Base-by-base conservation (phyloP, 208 protist species). In the Leishmania gerbilli region DNA sequence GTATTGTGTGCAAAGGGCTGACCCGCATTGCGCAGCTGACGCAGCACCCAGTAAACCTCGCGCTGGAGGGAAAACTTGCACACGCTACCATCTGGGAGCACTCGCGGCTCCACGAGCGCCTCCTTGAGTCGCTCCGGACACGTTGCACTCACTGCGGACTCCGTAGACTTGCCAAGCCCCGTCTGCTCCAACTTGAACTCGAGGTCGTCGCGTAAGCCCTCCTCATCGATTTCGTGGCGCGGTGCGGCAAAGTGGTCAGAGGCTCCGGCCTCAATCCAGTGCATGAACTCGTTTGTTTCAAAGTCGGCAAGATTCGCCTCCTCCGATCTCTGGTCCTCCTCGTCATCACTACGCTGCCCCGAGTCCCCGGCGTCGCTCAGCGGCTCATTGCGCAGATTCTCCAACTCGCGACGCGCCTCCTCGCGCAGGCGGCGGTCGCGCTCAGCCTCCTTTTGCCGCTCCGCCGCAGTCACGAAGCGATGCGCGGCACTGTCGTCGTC, bases 1-100 rank as follows among this genome's bases (percentile, higher is more conserved):
- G 90, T 94, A 84, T 95, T 96, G 84, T 97, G 91, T 31, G 91
- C 89, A 74, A 97, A 77, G 3, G 94, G 92, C 85, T 95, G 92
- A 7, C 94, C 91, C 9, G 92, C 84, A 72, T 82, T 78, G 67
- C 89, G 87, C 60, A 97, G 89, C 80, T 97, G 92, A 27, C 91
- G 83, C 47, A 97, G 82, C 58, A 97, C 84, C 92, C 94, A 97
- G 80, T 93, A 95, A 55, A 93, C 92, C 86, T 97, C 91, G 19
- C 88, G 82, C 55, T 92, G 87, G 40, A 91, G 71, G 2, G 89
- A 79, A 47, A 95, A 88, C 42, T 88, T 79, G 84, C 92, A 94
- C 56, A 88, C 81, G 53, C 88, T 90, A 45, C 87, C 87, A 60
- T 88, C 88, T 9, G 90, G 84, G 15, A 95, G 84, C 45, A 37